Evolutionary conservation across 208 protist species (phyloP), one percentile per base, ranked within the genome.

Genomic region (Leishmania major): DNA sequence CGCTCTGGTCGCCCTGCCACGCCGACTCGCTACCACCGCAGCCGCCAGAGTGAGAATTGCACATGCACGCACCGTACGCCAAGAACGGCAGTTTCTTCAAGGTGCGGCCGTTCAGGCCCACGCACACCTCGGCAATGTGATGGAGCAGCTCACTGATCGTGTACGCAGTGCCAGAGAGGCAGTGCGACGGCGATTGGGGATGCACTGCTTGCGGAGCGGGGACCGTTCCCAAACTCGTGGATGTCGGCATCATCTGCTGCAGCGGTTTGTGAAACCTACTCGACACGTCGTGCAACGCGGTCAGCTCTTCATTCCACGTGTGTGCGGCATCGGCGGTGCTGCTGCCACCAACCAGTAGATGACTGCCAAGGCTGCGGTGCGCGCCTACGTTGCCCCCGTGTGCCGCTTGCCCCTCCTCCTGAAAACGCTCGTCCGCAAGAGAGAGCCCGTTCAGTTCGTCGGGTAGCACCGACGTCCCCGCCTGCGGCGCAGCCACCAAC

Each of bases 11-110:
- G 71, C 57, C 59, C 43, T 25, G 11, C 53, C 60, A 59, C 15
- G 47, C 47, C 43, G 77, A 71, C 35, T n/a, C 69, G 49, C 37
- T 35, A n/a, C 43, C 5, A 51, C 37, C 1, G 37, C 53, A 62
- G 66, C 28, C 69, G 69, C 37, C 49, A 11, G 45, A 53, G 28
- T 43, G 53, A 25, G 43, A n/a, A 37, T 51, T 37, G 74, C 78
- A 82, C n/a, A 85, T 13, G 57, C 88, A 91, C 3, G 60, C 37
- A 25, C 90, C 77, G 55, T 84, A 96, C 22, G 97, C 94, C 1
- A 99, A 80, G 76, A 99, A 98, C 7, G 98, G 97, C 19, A 99
- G 60, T 83, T 98, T 98, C 84, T 97, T 93, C 25, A 99, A 75
- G 19, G 84, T 90, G 55, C 98, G 92, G 0, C 97, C 98, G 74